Base-by-base conservation (phyloP, 1,284 basidiomycete species). In the Ganoderma lucidum region DNA sequence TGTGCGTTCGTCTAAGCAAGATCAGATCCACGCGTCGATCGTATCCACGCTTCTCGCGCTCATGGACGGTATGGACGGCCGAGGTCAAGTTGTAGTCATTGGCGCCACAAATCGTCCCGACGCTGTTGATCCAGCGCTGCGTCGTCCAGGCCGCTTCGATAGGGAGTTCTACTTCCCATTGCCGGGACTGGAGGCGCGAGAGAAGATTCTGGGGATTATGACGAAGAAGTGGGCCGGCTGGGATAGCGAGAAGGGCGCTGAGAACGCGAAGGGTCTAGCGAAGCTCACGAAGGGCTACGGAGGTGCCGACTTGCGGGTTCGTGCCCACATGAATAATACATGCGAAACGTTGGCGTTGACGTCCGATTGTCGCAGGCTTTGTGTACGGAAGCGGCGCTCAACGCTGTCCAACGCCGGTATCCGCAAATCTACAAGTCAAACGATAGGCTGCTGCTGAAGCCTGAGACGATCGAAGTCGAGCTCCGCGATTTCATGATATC, bases 21-120 rank as follows among this genome's bases (percentile, higher is more conserved):
- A 99, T 79, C 98, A 99, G 81, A 99, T 99, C 67, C 98, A 99
- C 79, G 97, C 98, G 0, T 96, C 94, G 58, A 96, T 99, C 73
- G 98, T 99, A 10, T 96, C 94, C 61, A 99, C 98, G 0, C 86
- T 99, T 15, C 87, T 99, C 1, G 97, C 98, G 0, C 85, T 99
- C 62, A 99, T 99, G 97, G 98, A 99, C 79, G 98, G 98, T 61
- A 99, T 99, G 98, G 98, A 99, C 74, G 97, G 97, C 1, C 90
- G 98, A 70, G 96, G 93, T 2, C 96, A 98, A 80, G 97, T 99
- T 32, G 90, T 99, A n/a, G 95, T 99, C 58, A 98, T 99, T 74
- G 97, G 98, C 39, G 98, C 98, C 1, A 99, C 98, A 10, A 99
- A 99, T 79, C 82, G 98, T 69, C 97, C 97, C 0, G 98, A 99